These are phyloP conservation scores for Diospyros kaki DNA, from an alignment of 148 eudicot genomes.

Conservation along the genomic window DNA sequence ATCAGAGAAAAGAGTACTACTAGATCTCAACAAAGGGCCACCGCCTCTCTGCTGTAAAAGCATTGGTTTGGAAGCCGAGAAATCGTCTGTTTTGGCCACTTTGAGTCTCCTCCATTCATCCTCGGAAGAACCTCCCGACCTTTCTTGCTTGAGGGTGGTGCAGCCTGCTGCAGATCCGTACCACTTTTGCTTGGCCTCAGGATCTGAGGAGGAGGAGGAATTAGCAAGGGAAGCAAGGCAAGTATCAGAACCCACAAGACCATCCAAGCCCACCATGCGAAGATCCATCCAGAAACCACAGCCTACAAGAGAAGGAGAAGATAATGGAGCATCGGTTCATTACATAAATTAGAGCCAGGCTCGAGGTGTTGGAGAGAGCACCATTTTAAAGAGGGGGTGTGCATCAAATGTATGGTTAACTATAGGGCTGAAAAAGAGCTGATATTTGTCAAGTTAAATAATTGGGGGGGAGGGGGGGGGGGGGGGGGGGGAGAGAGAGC, in stretches of 20 bases:
- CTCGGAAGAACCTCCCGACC: conserved; percentile 15
- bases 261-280: conserved; percentile 20
- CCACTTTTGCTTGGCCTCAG: conserved; percentile 27
- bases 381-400: conserved; percentile 10
- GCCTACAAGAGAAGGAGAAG: background rate
- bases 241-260: background rate
- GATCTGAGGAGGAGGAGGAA: conserved; percentile 14
- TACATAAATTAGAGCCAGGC: background rate
- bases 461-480: background rate
- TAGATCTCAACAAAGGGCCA: conserved; percentile 24
- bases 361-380: conserved; percentile 9
- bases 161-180: conserved; percentile 27
- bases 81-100: conserved; percentile 23
- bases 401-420: background rate
- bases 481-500: background rate
- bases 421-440: background rate
- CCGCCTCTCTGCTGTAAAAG: background rate
- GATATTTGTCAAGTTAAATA: conserved; percentile 1
- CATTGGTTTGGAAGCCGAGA: conserved; percentile 15
- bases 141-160: conserved; percentile 21
- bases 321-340: conserved; percentile 10
- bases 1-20: conserved; percentile 14
- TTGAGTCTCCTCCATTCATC: conserved; percentile 28
- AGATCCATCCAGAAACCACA: conserved; percentile 32
- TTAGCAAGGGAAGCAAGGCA: background rate